A percentile compares a stretch with the other conserved stretches of the same genome.
phyloP scores from a whole-genome alignment of 768 basidiomycete genomes.

The Tricholoma sp. region DNA sequence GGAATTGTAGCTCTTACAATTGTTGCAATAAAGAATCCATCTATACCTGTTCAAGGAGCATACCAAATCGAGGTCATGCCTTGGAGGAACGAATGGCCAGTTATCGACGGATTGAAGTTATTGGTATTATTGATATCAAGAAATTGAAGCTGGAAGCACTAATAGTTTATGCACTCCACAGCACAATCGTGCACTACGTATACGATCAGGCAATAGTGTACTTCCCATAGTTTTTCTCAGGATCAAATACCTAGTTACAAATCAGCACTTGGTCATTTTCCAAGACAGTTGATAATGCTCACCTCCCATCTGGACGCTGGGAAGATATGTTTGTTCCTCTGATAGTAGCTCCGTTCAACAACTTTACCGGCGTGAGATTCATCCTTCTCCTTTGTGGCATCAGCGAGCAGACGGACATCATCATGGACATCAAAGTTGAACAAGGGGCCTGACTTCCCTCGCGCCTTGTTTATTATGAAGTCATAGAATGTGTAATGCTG shows the following conservation, averaged over 20 bases:
- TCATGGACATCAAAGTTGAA: conserved; percentile 99
- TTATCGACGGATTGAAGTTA: no score
- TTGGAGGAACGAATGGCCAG: no score
- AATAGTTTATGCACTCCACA: background rate
- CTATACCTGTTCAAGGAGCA: no score
- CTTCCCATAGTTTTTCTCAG: conserved; percentile 89
- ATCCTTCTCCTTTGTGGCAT: conserved; percentile 96
- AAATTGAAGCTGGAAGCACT: no score
- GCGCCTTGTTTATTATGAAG: conserved; percentile 97
- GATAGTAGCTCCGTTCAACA: conserved; percentile 93
- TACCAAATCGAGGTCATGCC: no score
- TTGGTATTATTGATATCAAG: no score
- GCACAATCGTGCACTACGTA: background rate
- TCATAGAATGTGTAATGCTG: conserved; percentile 98
- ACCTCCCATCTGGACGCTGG: conserved; percentile 97
- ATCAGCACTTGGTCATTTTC: conserved; percentile 1
- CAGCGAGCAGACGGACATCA: conserved; percentile 89
- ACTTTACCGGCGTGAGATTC: conserved; percentile 99
- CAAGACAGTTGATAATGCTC: conserved; percentile 15
- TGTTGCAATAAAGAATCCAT: no score
- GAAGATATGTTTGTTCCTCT: conserved; percentile 96
- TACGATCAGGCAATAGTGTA: conserved; percentile 61
- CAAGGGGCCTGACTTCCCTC: conserved; percentile 95
- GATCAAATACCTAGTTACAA: conserved; percentile 74
- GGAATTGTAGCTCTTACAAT: no score